Evolutionary conservation across 768 basidiomycete genomes (phyloP), one percentile per base, ranked within the genome.

Genomic region (Mrakia gelida): DNA sequence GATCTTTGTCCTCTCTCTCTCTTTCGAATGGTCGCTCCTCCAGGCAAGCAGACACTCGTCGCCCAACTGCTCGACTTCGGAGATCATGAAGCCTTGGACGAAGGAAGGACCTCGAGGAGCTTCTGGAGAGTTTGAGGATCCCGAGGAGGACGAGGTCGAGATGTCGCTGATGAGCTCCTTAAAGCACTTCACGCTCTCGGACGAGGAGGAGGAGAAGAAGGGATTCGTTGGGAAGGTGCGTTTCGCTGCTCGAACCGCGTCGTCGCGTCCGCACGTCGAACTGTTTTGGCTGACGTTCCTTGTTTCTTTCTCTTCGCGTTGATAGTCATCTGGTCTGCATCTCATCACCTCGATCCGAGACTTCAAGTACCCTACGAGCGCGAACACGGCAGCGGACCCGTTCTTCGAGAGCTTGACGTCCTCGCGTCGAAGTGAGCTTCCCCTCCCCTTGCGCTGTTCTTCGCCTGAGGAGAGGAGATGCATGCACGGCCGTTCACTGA

Each of bases 201-300:
- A 73, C 23, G 71, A 78, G 11, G 23, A 21, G 7, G 16, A 63
- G 59, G 45, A 73, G 54, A 41, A 45, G 38, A 43, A 16, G 32
- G 77, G 77, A 8, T 78, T 78, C 49, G 54, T 73, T 16, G 77
- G 77, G 15, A 78, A 78, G 56, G 75, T 76, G n/a, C 32, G 75
- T 45, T 52, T 10, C 11, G 9, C 15, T 45, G 26, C 18, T n/a
- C 54, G 28, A 61, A 23, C 3, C 59, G 34, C 13, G 11, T 38
- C 34, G 32, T 11, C 11, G 2, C 34, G 11, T 26, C 23, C 13
- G 5, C 70, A 4, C 41, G 38, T 16, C 26, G 32, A n/a, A 6
- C 70, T 21, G n/a, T 8, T 67, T 21, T 38, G 38, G 13, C 38
- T 49, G 43, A 71, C 26, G n/a, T n/a, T 8, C 18, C 45, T 11